Percentiles rank a stretch among this genome's conserved stretches.
Conservation (phyloP, 73 alveolate genomes). For the Symbiodinium pilosum region DNA sequence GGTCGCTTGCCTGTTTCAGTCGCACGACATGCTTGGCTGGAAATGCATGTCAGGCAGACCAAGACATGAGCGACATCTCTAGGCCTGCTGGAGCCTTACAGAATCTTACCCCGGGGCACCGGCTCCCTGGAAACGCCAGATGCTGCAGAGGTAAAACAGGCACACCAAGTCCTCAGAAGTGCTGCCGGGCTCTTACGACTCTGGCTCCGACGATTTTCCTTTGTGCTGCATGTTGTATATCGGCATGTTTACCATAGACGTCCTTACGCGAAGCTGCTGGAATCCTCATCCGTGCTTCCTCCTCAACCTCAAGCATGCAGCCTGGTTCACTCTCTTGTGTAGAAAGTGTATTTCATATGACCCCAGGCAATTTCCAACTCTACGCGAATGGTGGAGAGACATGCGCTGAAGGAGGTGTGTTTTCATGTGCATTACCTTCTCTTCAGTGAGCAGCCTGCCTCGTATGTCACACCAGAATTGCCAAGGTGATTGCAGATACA, state of each 20-base stretch:
- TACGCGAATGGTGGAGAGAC: conserved; percentile 74
- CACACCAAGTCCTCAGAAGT: conserved; percentile 56
- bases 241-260: no score
- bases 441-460: background rate
- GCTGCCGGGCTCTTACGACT: background rate
- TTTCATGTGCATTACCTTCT: no score
- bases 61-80: conserved; percentile 82
- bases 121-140: background rate
- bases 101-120: background rate
- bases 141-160: conserved; percentile 25
- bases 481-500: conserved; percentile 67
- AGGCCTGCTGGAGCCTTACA: conserved; percentile 12
- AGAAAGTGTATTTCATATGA: background rate
- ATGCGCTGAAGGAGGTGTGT: conserved; percentile 73
- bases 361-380: conserved; percentile 75
- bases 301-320: no score
- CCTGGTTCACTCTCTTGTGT: no score
- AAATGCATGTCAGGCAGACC: background rate
- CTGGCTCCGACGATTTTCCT: no score
- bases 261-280: no score
- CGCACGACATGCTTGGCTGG: no score
- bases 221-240: no score
- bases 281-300: no score
- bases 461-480: no score
- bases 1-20: background rate